Conservation (phyloP, 2,329 filamentous ascomycete species). For the Ambrosiella xylebori region DNA sequence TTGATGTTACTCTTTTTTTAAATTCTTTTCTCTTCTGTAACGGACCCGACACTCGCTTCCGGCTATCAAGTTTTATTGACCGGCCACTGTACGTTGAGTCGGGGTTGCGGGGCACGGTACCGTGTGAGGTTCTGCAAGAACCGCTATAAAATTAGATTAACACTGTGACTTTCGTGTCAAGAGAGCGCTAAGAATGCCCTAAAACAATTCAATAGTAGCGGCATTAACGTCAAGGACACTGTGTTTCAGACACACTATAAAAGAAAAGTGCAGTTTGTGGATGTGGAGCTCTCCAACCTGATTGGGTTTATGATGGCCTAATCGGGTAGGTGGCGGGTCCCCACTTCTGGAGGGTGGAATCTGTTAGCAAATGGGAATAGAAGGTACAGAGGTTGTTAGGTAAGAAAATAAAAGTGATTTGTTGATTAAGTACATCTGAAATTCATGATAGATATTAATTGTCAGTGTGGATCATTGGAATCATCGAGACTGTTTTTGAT, state of each 20-base stretch:
- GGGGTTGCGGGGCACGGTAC: too few species aligned
- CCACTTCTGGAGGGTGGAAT: not conserved
- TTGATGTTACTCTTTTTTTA: too few species aligned
- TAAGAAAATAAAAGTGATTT: not conserved
- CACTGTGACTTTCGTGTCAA: not conserved
- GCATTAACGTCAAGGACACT: not conserved
- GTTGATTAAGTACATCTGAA: not conserved
- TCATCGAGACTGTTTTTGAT: not conserved
- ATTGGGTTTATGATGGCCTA: not conserved
- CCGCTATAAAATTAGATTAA: not conserved
- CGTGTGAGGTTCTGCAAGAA: not conserved
- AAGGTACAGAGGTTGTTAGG: not conserved
- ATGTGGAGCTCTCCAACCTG: not conserved
- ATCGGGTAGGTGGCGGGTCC: not conserved
- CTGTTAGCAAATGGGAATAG: not conserved
- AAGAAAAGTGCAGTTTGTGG: not conserved
- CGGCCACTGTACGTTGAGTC: too few species aligned
- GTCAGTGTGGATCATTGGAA: not conserved
- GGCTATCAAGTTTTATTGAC: too few species aligned
- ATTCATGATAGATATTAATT: not conserved
- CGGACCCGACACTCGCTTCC: too few species aligned
- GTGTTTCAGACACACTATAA: not conserved
- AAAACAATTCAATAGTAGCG: not conserved
- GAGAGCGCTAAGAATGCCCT: not conserved
- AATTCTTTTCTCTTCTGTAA: too few species aligned